A percentile compares a stretch with the other conserved stretches of the same genome.
Evolutionary conservation across 306 rosid species (phyloP).

Genomic region (Ziziphus jujuba): DNA sequence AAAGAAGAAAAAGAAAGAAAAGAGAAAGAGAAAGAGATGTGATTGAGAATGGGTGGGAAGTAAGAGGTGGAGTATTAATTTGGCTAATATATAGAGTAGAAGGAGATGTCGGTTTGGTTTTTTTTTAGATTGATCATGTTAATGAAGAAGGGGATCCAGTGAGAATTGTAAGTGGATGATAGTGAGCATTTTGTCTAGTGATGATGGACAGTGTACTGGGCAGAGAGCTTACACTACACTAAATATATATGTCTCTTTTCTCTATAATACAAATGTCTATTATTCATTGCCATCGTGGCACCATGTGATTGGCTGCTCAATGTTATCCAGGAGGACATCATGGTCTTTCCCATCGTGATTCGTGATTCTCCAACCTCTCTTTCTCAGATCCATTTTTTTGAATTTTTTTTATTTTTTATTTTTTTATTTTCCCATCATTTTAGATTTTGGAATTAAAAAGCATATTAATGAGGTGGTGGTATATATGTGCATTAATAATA

Average conservation of each 20-base stretch:
- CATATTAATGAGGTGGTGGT: not conserved
- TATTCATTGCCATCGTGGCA: not conserved
- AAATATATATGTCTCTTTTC: no score
- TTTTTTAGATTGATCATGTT: no score
- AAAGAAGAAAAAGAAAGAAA: not conserved
- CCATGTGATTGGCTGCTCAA: not conserved
- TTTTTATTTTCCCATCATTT: not conserved
- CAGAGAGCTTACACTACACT: no score
- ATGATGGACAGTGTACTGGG: no score
- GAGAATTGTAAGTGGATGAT: no score
- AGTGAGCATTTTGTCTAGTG: no score
- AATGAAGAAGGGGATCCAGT: no score
- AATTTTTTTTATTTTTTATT: not conserved
- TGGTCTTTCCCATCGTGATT: no score
- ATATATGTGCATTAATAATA: not conserved
- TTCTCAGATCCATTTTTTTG: not conserved
- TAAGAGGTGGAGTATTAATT: slow-evolving; percentile 17
- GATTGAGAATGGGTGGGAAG: slow-evolving; percentile 28
- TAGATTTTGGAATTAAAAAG: not conserved
- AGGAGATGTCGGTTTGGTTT: not conserved
- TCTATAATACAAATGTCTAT: not conserved
- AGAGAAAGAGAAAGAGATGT: slow-evolving; percentile 5
- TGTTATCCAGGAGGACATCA: not conserved
- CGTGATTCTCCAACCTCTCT: not conserved
- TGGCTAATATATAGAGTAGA: slow-evolving; percentile 4